Percentiles rank a stretch among this genome's conserved stretches.
phyloP scores from a whole-genome alignment of 2,329 filamentous ascomycete species.

The Talaromyces sp. region DNA sequence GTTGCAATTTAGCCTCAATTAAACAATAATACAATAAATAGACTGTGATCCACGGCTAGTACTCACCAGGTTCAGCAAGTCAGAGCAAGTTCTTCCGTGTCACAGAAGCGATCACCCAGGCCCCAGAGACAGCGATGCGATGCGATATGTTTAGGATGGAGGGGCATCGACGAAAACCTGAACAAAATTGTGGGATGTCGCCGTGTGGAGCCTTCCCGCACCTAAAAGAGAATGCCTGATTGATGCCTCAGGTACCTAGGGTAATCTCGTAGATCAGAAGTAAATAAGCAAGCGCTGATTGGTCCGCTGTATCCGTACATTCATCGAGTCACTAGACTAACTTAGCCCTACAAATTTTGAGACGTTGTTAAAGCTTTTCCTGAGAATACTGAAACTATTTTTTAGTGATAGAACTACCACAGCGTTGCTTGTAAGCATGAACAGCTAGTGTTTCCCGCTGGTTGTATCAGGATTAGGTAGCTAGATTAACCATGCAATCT shows the following conservation, averaged over 20 bases:
- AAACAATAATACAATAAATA: neutral
- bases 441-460: too few species aligned
- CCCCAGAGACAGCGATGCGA: conserved; percentile 6
- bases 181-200: conserved; percentile 20
- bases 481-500: too few species aligned
- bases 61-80: neutral
- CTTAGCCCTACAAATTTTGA: too few species aligned
- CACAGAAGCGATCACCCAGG: neutral
- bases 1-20: neutral
- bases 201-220: conserved; percentile 15
- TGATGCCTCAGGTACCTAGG: conserved; percentile 13
- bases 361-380: too few species aligned
- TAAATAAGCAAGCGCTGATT: conserved; percentile 11
- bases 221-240: neutral
- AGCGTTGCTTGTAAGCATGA: too few species aligned
- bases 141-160: neutral
- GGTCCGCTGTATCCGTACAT: neutral
- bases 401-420: too few species aligned
- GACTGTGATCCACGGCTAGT: neutral
- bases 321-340: neutral
- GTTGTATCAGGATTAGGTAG: too few species aligned
- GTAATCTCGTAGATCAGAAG: neutral
- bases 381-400: too few species aligned
- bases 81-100: neutral
- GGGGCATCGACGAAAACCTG: conserved; percentile 18